A percentile compares a stretch with the other conserved stretches of the same genome.
Evolutionary conservation across 1,284 basidiomycete species (phyloP).

Genomic region (Puccinia polysora): DNA sequence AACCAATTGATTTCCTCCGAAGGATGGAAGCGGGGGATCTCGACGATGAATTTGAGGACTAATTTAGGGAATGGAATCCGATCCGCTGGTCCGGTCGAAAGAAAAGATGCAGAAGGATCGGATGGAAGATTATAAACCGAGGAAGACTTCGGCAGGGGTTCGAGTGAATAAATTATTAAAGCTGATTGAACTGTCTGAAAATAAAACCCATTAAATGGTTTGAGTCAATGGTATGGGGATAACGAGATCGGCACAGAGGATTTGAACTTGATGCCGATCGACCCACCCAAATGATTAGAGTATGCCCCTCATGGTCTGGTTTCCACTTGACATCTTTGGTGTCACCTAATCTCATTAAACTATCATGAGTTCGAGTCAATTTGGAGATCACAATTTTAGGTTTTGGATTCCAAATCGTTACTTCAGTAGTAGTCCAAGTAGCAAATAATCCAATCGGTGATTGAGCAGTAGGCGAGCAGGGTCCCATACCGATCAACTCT

Average conservation of each 20-base stretch:
- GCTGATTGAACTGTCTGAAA: constrained; percentile 20
- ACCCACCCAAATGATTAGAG: constrained; percentile 27
- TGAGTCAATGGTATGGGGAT: neutral
- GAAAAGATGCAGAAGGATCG: constrained; percentile 22
- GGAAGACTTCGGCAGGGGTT: constrained; percentile 6
- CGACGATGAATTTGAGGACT: constrained; percentile 19
- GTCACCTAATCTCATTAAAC: constrained; percentile 15
- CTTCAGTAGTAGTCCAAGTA: constrained; percentile 37
- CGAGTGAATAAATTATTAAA: constrained; percentile 26
- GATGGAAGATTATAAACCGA: constrained; percentile 32
- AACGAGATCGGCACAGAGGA: neutral
- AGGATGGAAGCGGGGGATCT: neutral
- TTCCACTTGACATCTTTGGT: constrained; percentile 31
- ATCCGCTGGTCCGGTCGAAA: constrained; percentile 37
- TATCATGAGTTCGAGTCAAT: constrained; percentile 2
- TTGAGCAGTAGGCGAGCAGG: constrained; percentile 3
- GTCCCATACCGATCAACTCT: neutral
- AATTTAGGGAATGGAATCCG: constrained; percentile 37
- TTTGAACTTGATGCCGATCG: neutral
- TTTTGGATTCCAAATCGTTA: constrained; percentile 36
- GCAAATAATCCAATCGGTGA: constrained; percentile 29
- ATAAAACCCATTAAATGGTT: neutral
- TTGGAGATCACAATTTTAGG: constrained; percentile 33
- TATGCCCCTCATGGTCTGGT: constrained; percentile 10
- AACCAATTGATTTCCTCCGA: constrained; percentile 35